Base-by-base conservation (phyloP, 495 filamentous ascomycete species). In the Annulohypoxylon moriforme region DNA sequence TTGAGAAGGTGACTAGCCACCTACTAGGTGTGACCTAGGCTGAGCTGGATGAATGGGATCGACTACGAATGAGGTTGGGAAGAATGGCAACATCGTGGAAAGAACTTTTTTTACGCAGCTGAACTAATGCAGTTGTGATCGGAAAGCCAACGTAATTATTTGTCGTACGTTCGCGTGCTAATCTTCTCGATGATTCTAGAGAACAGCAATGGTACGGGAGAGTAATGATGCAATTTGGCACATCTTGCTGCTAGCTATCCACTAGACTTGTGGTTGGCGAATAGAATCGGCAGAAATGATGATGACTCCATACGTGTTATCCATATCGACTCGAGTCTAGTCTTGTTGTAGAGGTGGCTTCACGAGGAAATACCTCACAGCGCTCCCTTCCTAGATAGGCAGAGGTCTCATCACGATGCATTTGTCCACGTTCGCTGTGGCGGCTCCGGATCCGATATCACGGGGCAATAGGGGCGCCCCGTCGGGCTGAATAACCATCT, bases 341-440 rank as follows among this genome's bases (percentile, higher is more conserved):
- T 56, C 29, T 68, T 13, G 57, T 20, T 16, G 58, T 16, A 59
- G 31, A 13, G 9, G 10, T 36, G 20, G 2, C 13, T 50, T 65
- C 55, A 22, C 38, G 42, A 47, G 55, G 36, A 24, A 49, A 46
- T 42, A 53, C 42, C 40, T 63, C 62, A 40, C 38, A 36, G 22
- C 33, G 25, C 63, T 58, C 27, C 50, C 38, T 40, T 40, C 36
- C 36, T 40, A 40, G 36, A 40, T 16, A 52, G 16, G 56, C 52
- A 24, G 59, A 53, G 27, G 58, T 22, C 38, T 56, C 31, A 13
- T 56, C 53, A 34, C 55, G 56, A 64, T 67, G 20, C 44, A 53
- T 60, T 59, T 27, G 64, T 60, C 63, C 59, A 72, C 64, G 60
- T 72, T 72, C 55, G 57, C 47, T 64, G 64, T 47, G 56, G 29